Evolutionary conservation across 2,329 filamentous ascomycete species (phyloP).

Genomic region (Helminthosporium solani): DNA sequence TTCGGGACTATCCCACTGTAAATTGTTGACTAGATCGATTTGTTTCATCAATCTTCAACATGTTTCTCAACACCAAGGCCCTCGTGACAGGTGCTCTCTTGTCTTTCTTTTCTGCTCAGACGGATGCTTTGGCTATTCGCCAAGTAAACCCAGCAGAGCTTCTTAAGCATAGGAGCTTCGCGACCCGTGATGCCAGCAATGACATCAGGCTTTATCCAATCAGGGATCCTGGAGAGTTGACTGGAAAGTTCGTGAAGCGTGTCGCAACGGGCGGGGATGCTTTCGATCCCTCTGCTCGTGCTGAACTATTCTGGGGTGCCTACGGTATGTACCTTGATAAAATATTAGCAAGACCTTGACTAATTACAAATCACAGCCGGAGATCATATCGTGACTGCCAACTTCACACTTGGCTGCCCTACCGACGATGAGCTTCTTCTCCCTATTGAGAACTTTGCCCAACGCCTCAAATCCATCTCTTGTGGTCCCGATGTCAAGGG

Average conservation of each 20-base stretch:
- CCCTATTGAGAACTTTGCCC: slow-evolving; percentile 24
- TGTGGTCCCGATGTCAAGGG: slow-evolving; percentile 17
- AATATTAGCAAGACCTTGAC: not conserved
- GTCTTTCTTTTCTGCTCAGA: slow-evolving; percentile 13
- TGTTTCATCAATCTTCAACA: slow-evolving; percentile 2
- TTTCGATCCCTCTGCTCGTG: slow-evolving; percentile 18
- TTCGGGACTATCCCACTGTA: not conserved
- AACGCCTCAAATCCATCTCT: slow-evolving; percentile 21
- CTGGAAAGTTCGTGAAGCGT: slow-evolving; percentile 18
- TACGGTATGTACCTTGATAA: slow-evolving; percentile 14
- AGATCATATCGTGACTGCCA: slow-evolving; percentile 23
- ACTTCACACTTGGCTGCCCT: slow-evolving; percentile 22
- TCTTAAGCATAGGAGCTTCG: not conserved
- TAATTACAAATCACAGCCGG: slow-evolving; percentile 9
- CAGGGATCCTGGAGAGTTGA: slow-evolving; percentile 15
- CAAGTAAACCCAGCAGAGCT: slow-evolving; percentile 6
- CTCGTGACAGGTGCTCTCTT: slow-evolving; percentile 13
- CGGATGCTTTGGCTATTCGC: slow-evolving; percentile 12
- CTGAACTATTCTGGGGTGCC: slow-evolving; percentile 21
- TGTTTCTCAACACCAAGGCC: slow-evolving; percentile 17
- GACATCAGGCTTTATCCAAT: slow-evolving; percentile 16
- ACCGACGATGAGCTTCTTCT: slow-evolving; percentile 23
- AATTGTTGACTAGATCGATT: not conserved
- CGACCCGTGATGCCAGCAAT: not conserved
- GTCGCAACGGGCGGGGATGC: slow-evolving; percentile 15